Base-by-base conservation (phyloP, 2,329 filamentous ascomycete species). In the Aureobasidium zeae region DNA sequence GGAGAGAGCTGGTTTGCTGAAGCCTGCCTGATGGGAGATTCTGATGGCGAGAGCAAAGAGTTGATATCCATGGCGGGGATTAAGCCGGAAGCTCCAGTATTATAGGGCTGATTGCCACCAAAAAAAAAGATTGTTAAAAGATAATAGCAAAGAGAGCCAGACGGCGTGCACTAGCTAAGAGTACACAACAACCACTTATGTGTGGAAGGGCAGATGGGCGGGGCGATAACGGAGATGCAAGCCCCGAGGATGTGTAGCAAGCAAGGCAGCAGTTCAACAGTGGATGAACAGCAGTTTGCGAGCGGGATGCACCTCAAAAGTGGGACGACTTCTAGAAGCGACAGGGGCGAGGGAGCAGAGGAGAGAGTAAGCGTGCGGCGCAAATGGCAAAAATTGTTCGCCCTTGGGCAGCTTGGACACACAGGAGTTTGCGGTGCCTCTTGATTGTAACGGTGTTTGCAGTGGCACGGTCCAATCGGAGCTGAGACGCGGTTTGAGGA, bases 31-130 rank as follows among this genome's bases (percentile, higher is more conserved):
- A 60, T 56, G 39, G 65, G 57, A 52, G 64, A 64, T 46, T 69
- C 65, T 49, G 67, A 65, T 28, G 68, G 67, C 54, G 67, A 70
- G 39, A 71, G 54, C 39, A 71, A 58, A 34, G 65, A 66, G 53
- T 67, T 67, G 62, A 71, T 71, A 52, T 71, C 64, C 68, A 71
- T 71, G 31, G 26, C 30, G 28, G 16, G 25, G 9, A 11, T 11
- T 17, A 12, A 13, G 28, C 17, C 39, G 31, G n/a, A 12, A n/a
- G 17, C 19, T 21, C 39, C 39, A 31, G 29, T n/a, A 28, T 28
- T 28, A 28, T 29, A 31, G 31, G 22, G 28, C 30, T 16, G 24
- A 35, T 29, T 21, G 26, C 26, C n/a, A 28, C 5, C 9, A 17
- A 6, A 17, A 16, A 6, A 32, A 35, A 30, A 33, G 12, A n/a